Percentiles rank a stretch among this genome's conserved stretches.
Evolutionary conservation across 768 basidiomycete species (phyloP).

Genomic region (Guyanaporus albipodus): DNA sequence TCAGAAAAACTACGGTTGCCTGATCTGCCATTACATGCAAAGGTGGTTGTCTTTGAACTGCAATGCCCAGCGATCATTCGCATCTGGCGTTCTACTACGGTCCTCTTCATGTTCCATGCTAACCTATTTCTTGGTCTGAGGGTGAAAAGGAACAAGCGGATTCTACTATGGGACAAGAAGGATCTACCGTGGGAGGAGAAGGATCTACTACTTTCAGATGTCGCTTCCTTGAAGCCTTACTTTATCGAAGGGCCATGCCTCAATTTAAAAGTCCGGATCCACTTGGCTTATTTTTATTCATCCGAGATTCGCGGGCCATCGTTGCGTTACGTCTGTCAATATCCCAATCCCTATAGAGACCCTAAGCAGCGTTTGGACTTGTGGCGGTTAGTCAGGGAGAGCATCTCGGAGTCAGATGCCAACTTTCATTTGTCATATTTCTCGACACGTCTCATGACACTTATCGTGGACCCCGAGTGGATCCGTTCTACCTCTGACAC

Average conservation of each 20-base stretch:
- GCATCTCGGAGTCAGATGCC: no score
- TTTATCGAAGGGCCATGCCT: not conserved
- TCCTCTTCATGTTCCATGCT: slow-evolving; percentile 32
- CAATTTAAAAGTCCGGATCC: no score
- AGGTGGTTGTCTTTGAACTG: slow-evolving; percentile 41
- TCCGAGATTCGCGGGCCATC: not conserved
- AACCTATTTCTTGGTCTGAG: slow-evolving; percentile 26
- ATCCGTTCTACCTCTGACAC: slow-evolving; percentile 25
- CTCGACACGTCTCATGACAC: no score
- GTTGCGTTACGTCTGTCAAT: no score
- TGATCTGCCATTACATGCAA: slow-evolving; percentile 6
- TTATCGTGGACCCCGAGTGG: no score
- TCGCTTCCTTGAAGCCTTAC: not conserved
- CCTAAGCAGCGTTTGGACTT: no score
- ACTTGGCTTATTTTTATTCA: no score
- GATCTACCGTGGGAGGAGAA: no score
- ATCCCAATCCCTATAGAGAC: no score
- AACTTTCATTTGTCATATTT: not conserved
- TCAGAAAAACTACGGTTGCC: slow-evolving; percentile 36
- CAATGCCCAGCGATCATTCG: slow-evolving; percentile 33
- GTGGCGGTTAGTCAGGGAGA: no score
- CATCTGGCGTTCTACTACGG: slow-evolving; percentile 32
- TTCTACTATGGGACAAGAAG: no score
- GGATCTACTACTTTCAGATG: slow-evolving; percentile 1
- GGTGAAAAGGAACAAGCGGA: not conserved